These are phyloP conservation scores for Theileria orientalis DNA, from an alignment of 169 alveolate species.

Conservation along the genomic window DNA sequence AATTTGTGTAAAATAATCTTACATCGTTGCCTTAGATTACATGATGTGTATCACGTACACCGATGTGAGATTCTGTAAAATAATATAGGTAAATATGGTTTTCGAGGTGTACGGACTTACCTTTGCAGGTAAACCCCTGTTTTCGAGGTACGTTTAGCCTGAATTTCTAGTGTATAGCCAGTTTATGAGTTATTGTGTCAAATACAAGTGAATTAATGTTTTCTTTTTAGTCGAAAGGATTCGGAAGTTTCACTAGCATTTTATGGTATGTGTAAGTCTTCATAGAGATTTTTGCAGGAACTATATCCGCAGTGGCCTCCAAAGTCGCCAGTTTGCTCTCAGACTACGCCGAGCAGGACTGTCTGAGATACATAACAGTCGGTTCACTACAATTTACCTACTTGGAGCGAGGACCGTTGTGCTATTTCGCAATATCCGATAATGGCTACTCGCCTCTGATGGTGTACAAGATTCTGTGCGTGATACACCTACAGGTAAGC, in stretches of 20 bases:
- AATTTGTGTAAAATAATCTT: not conserved
- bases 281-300: conserved; percentile 19
- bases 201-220: not conserved
- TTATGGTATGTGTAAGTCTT: conserved; percentile 39
- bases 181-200: not conserved
- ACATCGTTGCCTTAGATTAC: not conserved
- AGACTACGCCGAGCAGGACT: conserved; percentile 58
- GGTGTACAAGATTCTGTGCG: conserved; percentile 52
- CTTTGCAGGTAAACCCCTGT: conserved; percentile 67
- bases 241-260: conserved; percentile 60
- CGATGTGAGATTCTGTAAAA: conserved; percentile 7
- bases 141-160: conserved; percentile 37
- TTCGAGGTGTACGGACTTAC: conserved; percentile 64
- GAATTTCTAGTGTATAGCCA: not conserved
- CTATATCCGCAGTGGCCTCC: conserved; percentile 60
- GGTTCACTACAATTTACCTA: conserved; percentile 52
- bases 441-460: conserved; percentile 49
- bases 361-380: conserved; percentile 51
- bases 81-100: conserved; percentile 8
- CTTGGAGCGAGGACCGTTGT: conserved; percentile 65
- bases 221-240: conserved; percentile 39
- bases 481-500: conserved; percentile 51
- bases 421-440: conserved; percentile 62
- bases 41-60: not conserved
- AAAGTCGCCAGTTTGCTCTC: conserved; percentile 57